Evolutionary conservation across 1,284 basidiomycete genomes (phyloP).

Genomic region (Ganoderma lingzhi): DNA sequence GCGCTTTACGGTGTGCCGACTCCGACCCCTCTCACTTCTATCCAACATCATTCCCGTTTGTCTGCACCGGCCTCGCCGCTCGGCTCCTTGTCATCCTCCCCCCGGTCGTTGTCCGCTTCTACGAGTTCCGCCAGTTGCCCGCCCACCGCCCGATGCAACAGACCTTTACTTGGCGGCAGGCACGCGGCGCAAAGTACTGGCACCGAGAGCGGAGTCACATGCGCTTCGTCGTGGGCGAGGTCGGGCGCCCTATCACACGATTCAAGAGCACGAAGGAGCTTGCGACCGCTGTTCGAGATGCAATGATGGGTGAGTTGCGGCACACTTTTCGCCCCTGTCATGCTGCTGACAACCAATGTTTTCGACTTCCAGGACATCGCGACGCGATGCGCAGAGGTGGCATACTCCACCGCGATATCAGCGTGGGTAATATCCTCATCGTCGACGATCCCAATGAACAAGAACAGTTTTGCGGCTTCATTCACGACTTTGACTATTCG

Average conservation of each 20-base stretch:
- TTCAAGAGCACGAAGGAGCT: constrained; percentile 26
- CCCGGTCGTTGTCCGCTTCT: neutral
- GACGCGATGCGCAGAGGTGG: neutral
- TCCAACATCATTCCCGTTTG: neutral
- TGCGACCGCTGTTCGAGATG: constrained; percentile 22
- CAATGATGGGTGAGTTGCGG: constrained; percentile 23
- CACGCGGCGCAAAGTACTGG: neutral
- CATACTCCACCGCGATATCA: constrained; percentile 19
- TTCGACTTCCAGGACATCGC: neutral
- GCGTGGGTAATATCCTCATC: constrained; percentile 17
- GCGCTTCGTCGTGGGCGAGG: constrained; percentile 24
- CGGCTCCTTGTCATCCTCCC: neutral
- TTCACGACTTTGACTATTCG: constrained; percentile 23
- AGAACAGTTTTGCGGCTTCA: constrained; percentile 10
- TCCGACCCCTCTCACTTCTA: neutral
- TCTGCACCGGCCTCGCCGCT: neutral
- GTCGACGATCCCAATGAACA: neutral
- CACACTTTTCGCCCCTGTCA: no score
- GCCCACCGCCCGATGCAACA: constrained; percentile 12
- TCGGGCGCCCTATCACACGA: constrained; percentile 22
- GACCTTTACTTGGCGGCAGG: constrained; percentile 19
- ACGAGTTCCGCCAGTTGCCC: neutral
- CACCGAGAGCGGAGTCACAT: constrained; percentile 28
- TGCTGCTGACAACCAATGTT: neutral
- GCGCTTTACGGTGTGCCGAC: neutral